phyloP scores from a whole-genome alignment of 2,329 filamentous ascomycete genomes.

The Cadophora luteo-olivacea region DNA sequence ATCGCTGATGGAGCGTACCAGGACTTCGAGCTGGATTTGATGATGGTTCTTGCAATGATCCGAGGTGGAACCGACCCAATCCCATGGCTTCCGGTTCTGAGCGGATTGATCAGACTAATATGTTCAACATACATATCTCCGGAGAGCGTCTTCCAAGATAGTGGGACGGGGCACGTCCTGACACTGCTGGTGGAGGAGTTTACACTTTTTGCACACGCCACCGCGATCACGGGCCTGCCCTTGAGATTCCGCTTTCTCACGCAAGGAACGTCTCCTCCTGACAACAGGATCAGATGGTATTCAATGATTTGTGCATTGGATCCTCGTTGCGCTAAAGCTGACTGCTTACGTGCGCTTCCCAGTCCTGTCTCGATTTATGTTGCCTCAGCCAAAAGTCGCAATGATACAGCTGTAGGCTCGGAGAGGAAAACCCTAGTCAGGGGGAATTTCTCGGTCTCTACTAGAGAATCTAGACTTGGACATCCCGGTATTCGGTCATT shows the following conservation, averaged over 20 bases:
- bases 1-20: background rate
- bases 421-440: too few species aligned
- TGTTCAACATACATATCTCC: background rate
- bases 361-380: background rate
- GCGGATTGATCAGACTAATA: background rate
- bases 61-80: background rate
- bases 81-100: background rate
- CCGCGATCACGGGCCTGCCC: background rate
- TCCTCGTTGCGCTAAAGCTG: background rate
- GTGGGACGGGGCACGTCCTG: background rate
- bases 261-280: background rate
- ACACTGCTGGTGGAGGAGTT: background rate
- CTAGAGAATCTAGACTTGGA: background rate
- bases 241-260: background rate
- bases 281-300: background rate
- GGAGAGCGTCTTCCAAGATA: background rate
- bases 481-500: background rate
- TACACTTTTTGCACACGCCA: background rate
- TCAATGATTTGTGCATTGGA: background rate
- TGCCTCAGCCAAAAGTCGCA: background rate
- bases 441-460: background rate
- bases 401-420: too few species aligned
- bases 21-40: background rate
- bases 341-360: background rate
- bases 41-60: background rate